Evolutionary conservation across 768 basidiomycete species (phyloP).

Genomic region (Trametes villosa): DNA sequence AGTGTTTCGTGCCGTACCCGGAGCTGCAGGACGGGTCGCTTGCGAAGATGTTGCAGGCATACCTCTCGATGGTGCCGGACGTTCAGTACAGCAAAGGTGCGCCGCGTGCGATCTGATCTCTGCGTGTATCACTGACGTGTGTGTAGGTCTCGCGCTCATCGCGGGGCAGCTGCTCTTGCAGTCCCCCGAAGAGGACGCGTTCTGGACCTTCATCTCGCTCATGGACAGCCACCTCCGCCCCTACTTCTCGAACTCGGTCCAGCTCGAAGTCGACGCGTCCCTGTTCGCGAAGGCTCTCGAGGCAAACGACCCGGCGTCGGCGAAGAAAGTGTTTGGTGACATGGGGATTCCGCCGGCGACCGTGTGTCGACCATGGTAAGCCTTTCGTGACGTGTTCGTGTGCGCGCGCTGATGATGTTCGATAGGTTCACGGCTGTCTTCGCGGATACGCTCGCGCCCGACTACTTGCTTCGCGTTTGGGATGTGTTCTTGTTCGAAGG

Average conservation of each 20-base stretch:
- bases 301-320: slow-evolving; percentile 55
- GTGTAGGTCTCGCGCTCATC: slow-evolving; percentile 66
- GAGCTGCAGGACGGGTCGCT: slow-evolving; percentile 62
- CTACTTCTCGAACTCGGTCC: slow-evolving; percentile 67
- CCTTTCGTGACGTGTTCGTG: neutral
- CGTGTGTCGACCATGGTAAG: slow-evolving; percentile 70
- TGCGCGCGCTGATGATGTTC: neutral
- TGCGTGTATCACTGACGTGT: neutral
- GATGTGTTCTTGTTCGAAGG: slow-evolving; percentile 85
- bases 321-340: slow-evolving; percentile 69
- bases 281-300: slow-evolving; percentile 77
- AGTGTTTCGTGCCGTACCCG: slow-evolving; percentile 59
- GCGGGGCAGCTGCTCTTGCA: slow-evolving; percentile 73
- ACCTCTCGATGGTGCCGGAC: slow-evolving; percentile 86
- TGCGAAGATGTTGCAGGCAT: slow-evolving; percentile 62
- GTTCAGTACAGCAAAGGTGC: slow-evolving; percentile 68
- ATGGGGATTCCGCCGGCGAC: slow-evolving; percentile 59
- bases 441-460: slow-evolving; percentile 63
- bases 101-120: slow-evolving; percentile 8
- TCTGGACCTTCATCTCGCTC: slow-evolving; percentile 87
- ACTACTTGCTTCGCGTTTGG: slow-evolving; percentile 77
- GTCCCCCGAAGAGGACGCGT: slow-evolving; percentile 86
- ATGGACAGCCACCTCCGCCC: slow-evolving; percentile 85
- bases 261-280: slow-evolving; percentile 77
- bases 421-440: slow-evolving; percentile 76